phyloP scores from a whole-genome alignment of 257 asterid genomes.

The Cinchona pubescens region DNA sequence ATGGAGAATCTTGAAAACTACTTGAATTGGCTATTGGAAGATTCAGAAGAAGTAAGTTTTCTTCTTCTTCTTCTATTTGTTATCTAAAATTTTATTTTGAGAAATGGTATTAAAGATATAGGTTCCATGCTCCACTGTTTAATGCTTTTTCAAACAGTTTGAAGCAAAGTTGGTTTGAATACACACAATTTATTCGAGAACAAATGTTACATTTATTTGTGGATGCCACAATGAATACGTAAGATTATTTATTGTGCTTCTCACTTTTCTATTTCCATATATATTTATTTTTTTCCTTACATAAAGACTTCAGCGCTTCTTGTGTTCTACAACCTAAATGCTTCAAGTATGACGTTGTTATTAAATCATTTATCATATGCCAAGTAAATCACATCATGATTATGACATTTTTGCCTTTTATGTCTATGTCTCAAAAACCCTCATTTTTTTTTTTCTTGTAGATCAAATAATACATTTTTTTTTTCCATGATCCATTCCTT shows the following conservation, averaged over 20 bases:
- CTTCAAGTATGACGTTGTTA: too few relatives aligned
- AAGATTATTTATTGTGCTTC: neutral
- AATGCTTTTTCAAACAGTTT: neutral
- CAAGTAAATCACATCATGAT: too few relatives aligned
- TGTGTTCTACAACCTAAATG: neutral
- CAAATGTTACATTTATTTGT: neutral
- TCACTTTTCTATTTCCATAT: neutral
- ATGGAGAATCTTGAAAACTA: too few relatives aligned
- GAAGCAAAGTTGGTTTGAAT: neutral
- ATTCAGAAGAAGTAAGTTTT: neutral
- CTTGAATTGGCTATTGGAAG: neutral
- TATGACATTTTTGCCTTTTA: too few relatives aligned
- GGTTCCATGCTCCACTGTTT: neutral
- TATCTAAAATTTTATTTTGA: neutral
- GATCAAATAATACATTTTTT: too few relatives aligned
- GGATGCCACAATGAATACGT: neutral
- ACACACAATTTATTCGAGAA: neutral
- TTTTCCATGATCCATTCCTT: too few relatives aligned
- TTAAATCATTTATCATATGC: too few relatives aligned
- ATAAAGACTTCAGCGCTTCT: neutral
- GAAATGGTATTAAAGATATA: neutral
- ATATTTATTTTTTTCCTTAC: neutral
- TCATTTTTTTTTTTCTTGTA: too few relatives aligned
- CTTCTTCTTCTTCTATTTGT: neutral
- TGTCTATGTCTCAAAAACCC: too few relatives aligned